These are phyloP conservation scores for Neonectria coccinea DNA, from an alignment of 2,329 filamentous ascomycete genomes.

Conservation along the genomic window DNA sequence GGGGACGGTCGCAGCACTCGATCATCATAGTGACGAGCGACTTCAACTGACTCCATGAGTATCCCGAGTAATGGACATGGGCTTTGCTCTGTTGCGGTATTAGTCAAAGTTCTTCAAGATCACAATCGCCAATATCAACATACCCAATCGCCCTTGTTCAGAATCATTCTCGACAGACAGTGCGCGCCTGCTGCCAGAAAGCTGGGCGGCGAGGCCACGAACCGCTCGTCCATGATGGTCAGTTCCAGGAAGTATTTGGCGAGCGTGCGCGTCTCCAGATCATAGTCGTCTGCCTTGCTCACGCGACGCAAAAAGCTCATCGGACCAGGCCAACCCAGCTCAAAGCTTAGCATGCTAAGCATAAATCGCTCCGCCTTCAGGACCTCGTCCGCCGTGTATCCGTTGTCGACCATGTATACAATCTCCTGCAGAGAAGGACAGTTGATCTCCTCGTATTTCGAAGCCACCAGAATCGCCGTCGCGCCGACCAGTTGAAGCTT, in stretches of 20 bases:
- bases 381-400: conserved; percentile 90
- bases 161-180: conserved; percentile 87
- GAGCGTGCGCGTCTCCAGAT: conserved; percentile 92
- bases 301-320: conserved; percentile 98
- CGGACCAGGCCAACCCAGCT: conserved; percentile 97
- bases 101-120: conserved; percentile 45
- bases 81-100: conserved; percentile 71
- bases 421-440: conserved; percentile 96
- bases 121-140: conserved; percentile 50
- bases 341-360: conserved; percentile 95
- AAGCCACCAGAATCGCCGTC: conserved; percentile 93
- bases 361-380: conserved; percentile 98
- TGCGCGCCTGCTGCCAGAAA: conserved; percentile 92
- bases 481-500: conserved; percentile 97
- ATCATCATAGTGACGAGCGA: conserved; percentile 82
- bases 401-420: conserved; percentile 96
- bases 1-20: conserved; percentile 86
- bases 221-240: conserved; percentile 97
- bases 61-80: conserved; percentile 93
- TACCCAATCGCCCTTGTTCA: conserved; percentile 95
- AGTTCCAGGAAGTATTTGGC: conserved; percentile 98
- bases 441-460: conserved; percentile 99
- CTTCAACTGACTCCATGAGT: conserved; percentile 87
- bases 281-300: conserved; percentile 98
- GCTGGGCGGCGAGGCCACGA: conserved; percentile 90